These are phyloP conservation scores for Aspergillus affinis DNA, from an alignment of 495 filamentous ascomycete genomes.

Conservation along the genomic window DNA sequence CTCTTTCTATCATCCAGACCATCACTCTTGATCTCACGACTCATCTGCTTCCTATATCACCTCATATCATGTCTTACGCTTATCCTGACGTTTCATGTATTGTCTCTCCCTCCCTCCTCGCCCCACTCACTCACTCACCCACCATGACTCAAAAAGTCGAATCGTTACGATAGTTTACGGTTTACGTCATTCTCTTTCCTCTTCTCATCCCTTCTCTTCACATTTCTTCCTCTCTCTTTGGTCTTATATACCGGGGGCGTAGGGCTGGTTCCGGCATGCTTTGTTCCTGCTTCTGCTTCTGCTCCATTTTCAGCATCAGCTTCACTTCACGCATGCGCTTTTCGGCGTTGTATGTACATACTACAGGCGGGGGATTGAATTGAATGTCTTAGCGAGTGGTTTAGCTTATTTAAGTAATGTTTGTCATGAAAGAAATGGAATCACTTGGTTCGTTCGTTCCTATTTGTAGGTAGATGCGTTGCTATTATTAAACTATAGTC, in stretches of 20 bases:
- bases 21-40: not conserved
- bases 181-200: not conserved
- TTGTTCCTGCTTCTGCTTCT: not conserved
- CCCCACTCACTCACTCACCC: not conserved
- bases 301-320: no score
- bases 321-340: not conserved
- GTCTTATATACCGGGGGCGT: not conserved
- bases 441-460: no score
- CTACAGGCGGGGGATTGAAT: not conserved
- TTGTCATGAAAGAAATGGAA: no score
- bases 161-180: not conserved
- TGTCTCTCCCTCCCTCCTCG: not conserved
- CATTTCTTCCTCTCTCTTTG: no score
- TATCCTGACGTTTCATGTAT: not conserved
- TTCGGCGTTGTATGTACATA: slow-evolving; percentile 17
- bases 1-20: not conserved
- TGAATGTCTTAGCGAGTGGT: slow-evolving; percentile 4
- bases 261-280: not conserved
- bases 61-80: not conserved
- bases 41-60: not conserved
- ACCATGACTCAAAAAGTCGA: not conserved
- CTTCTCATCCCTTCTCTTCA: not conserved
- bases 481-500: no score
- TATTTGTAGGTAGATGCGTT: no score
- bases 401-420: not conserved